These are phyloP conservation scores for Didymella lethalis DNA, from an alignment of 2,329 filamentous ascomycete genomes.

Conservation along the genomic window DNA sequence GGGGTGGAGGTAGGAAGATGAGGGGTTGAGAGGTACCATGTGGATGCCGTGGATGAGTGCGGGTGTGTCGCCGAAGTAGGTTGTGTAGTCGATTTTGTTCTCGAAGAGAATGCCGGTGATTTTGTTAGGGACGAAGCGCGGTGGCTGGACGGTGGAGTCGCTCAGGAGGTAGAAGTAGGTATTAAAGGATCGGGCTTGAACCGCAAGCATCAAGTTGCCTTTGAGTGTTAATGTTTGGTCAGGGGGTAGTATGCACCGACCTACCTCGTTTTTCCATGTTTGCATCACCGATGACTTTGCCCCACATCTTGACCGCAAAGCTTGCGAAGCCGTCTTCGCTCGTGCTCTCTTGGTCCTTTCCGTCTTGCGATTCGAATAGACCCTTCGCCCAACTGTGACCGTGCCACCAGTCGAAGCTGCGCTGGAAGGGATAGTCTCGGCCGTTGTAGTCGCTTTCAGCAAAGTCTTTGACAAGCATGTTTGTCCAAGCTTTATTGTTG, in stretches of 20 bases:
- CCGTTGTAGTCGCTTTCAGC: constrained; percentile 79
- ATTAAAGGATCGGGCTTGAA: constrained; percentile 76
- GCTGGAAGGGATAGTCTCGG: constrained; percentile 74
- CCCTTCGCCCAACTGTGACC: constrained; percentile 94
- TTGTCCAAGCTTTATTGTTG: constrained; percentile 79
- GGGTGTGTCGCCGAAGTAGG: constrained; percentile 74
- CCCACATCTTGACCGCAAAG: constrained; percentile 96
- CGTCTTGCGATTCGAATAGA: constrained; percentile 73
- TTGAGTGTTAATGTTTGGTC: not conserved
- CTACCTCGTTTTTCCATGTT: constrained; percentile 75
- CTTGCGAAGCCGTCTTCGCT: constrained; percentile 89
- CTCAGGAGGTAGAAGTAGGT: constrained; percentile 82
- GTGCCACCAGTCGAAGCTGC: constrained; percentile 92
- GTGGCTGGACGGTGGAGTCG: constrained; percentile 75
- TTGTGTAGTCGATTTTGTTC: constrained; percentile 89
- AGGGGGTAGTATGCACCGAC: not conserved
- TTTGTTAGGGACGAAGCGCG: constrained; percentile 82
- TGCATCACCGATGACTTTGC: constrained; percentile 74
- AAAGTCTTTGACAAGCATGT: constrained; percentile 82
- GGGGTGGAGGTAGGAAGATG: constrained; percentile 71
- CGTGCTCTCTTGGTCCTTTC: constrained; percentile 86
- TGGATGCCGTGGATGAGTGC: constrained; percentile 82
- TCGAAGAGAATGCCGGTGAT: constrained; percentile 78
- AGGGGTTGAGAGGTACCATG: constrained; percentile 79
- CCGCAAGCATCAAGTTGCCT: constrained; percentile 82